Conservation (phyloP, 192 early-diverging fungal species). For the Linnemannia elongata region DNA sequence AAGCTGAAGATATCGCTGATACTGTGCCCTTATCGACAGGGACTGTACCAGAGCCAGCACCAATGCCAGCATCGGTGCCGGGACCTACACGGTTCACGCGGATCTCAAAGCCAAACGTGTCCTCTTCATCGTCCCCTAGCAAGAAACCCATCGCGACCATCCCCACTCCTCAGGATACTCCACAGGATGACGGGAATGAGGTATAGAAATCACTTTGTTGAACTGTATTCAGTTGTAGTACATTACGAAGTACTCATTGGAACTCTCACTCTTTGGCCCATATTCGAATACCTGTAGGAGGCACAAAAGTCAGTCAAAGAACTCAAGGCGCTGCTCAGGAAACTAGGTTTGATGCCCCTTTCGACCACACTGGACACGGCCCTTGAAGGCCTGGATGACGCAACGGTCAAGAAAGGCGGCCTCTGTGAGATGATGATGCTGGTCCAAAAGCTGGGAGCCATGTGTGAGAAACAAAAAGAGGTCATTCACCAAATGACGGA, state of each 20-base stretch:
- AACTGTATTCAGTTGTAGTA: not conserved
- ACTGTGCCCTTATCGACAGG: not conserved
- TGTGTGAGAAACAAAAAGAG: constrained; percentile 44
- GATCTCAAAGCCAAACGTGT: constrained; percentile 23
- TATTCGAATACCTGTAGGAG: not conserved
- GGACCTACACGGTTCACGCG: constrained; percentile 46
- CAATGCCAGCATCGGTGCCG: not conserved
- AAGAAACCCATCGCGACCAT: constrained; percentile 33
- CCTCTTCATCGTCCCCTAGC: not conserved
- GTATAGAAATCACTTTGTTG: not conserved
- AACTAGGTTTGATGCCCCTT: constrained; percentile 30
- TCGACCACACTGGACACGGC: constrained; percentile 22
- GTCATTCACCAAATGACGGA: constrained; percentile 52
- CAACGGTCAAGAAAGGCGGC: constrained; percentile 24
- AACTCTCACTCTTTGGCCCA: not conserved
- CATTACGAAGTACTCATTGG: not conserved
- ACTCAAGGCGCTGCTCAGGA: constrained; percentile 18
- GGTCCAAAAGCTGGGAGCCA: constrained; percentile 20
- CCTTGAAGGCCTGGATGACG: constrained; percentile 11
- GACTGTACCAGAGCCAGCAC: not conserved
- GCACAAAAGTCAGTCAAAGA: constrained; percentile 27
- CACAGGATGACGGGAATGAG: constrained; percentile 16
- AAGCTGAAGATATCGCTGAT: not conserved
- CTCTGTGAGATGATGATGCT: constrained; percentile 38
- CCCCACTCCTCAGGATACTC: constrained; percentile 30